Evolutionary conservation across 2,329 filamentous ascomycete species (phyloP), one percentile per base, ranked within the genome.

Genomic region (Microcera coccophila): DNA sequence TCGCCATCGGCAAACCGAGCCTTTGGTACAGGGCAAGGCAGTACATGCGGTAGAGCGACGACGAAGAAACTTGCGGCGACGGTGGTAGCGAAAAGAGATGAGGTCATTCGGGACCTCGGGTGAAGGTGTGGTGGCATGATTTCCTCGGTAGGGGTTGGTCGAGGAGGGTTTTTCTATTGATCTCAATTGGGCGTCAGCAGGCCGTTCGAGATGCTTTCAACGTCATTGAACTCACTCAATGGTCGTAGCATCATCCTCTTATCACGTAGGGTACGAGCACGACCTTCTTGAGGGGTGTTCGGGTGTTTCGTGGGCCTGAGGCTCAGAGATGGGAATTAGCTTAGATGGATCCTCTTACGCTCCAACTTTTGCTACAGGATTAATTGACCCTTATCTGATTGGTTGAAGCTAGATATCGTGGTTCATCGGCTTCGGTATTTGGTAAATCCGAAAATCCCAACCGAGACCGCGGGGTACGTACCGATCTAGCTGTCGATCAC

Each of bases 41-140:
- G 79, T 21, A 94, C 63, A 65, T 98, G 93, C 17, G 93, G 93
- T 34, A 95, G 74, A 21, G 81, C 88, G 40, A 98, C 93, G 49
- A 98, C 90, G 50, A 95, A 78, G 66, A 98, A 95, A 55, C 87
- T 93, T 22, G 90, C 83, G 49, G 87, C 76, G 41, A 97, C 79
- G 1, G 91, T 97, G n/a, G 86, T 88, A 38, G 89, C 90, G 72
- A 98, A 98, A 47, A 98, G 84, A 35, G 90, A 93, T 43, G 87
- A 90, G 57, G 93, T 98, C 72, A 89, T 87, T 59, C 88, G 84
- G 55, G 91, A 97, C 66, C 90, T 84, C 24, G 93, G 93, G 67
- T 98, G 93, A 32, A 98, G 82, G 69, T 91, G 85, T 48, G 88
- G 87, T 59, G 88, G 83, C 87, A 93, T 93, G 63, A 61, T 69